phyloP scores from a whole-genome alignment of 768 basidiomycete genomes.

The Suillus variegatus region DNA sequence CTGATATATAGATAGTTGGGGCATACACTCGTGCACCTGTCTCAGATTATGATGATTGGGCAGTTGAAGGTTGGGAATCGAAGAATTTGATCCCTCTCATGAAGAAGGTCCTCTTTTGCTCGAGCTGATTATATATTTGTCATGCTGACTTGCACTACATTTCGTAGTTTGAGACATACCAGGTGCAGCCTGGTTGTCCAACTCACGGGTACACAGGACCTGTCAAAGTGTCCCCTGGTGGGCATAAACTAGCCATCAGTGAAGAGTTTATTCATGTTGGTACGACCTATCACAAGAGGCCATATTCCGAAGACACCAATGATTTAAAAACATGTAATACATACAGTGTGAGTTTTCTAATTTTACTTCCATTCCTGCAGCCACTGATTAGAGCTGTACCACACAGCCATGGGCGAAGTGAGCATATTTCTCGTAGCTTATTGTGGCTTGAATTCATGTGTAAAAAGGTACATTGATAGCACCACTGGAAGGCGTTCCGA shows the following conservation, averaged over 20 bases:
- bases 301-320: slow-evolving; percentile 47
- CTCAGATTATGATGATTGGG: slow-evolving; percentile 52
- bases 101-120: slow-evolving; percentile 19
- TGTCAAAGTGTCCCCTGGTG: slow-evolving; percentile 25
- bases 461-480: slow-evolving; percentile 52
- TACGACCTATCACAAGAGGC: slow-evolving; percentile 47
- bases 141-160: not conserved
- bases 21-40: slow-evolving; percentile 60
- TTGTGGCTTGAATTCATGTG: not conserved
- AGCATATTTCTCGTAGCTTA: slow-evolving; percentile 11
- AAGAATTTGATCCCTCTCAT: slow-evolving; percentile 27
- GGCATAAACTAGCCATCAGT: slow-evolving; percentile 40
- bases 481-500: slow-evolving; percentile 59
- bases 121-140: not conserved
- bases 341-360: slow-evolving; percentile 45
- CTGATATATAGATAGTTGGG: slow-evolving; percentile 27
- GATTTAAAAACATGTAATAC: slow-evolving; percentile 41
- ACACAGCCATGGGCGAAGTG: slow-evolving; percentile 57
- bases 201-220: slow-evolving; percentile 26
- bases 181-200: slow-evolving; percentile 15
- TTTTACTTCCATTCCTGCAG: not conserved
- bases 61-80: slow-evolving; percentile 28
- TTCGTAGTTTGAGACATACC: slow-evolving; percentile 22
- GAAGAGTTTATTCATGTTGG: slow-evolving; percentile 50
- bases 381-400: not conserved